A percentile compares a stretch with the other conserved stretches of the same genome.
Conservation (phyloP, 2,329 filamentous ascomycete species). For the Chrysosporium keratinophilum region DNA sequence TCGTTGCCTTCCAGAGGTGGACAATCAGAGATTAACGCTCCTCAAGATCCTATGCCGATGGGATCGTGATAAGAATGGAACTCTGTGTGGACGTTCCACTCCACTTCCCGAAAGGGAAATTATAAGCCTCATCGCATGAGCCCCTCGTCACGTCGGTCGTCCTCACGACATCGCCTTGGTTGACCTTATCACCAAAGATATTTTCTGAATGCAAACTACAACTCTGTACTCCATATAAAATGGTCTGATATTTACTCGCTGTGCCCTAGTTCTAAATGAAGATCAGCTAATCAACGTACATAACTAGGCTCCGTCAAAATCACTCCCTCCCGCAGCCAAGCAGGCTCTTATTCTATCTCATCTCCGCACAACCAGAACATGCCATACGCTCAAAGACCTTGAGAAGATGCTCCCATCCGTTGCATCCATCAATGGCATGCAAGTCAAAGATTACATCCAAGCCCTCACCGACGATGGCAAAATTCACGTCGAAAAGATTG, state of each 20-base stretch:
- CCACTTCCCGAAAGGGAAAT: slow-evolving; percentile 5
- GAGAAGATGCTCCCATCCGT: slow-evolving; percentile 54
- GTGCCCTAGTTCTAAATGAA: background rate
- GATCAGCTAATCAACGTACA: slow-evolving; percentile 1
- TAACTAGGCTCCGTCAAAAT: slow-evolving; percentile 34
- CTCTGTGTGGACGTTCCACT: background rate
- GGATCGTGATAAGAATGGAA: background rate
- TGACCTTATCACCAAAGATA: background rate
- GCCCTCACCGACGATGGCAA: slow-evolving; percentile 50
- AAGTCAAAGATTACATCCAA: slow-evolving; percentile 58
- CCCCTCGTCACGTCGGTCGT: background rate
- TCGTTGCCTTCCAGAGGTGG: background rate
- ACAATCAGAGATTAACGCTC: background rate
- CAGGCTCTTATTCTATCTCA: slow-evolving; percentile 48
- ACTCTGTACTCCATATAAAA: background rate
- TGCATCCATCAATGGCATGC: slow-evolving; percentile 55
- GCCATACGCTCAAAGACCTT: slow-evolving; percentile 57
- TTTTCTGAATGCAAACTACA: too few relatives aligned
- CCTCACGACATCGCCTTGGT: background rate
- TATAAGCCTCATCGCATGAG: slow-evolving; percentile 1
- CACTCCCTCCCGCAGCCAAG: slow-evolving; percentile 49
- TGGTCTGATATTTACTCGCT: background rate
- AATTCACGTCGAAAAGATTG: slow-evolving; percentile 59
- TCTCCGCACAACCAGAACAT: slow-evolving; percentile 50
- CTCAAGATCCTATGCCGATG: background rate